Evolutionary conservation across 169 alveolate genomes (phyloP).

Genomic region (Eimeria maxima): DNA sequence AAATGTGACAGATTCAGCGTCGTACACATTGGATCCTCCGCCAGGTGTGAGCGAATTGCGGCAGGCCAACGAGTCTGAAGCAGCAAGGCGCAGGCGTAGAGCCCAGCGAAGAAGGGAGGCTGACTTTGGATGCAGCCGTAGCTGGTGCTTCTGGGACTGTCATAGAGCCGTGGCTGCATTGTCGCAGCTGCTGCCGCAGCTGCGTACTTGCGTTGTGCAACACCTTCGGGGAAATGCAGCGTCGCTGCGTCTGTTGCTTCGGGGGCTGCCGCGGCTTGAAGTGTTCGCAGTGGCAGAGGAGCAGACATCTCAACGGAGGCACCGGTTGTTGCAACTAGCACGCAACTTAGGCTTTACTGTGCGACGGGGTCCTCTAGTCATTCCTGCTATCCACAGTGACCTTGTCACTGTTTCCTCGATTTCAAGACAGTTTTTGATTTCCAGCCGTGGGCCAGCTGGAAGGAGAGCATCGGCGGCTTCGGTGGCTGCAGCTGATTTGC

Average conservation of each 20-base stretch:
- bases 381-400: slow-evolving; percentile 70
- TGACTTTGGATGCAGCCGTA: slow-evolving; percentile 72
- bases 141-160: slow-evolving; percentile 71
- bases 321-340: slow-evolving; percentile 56
- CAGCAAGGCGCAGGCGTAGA: slow-evolving; percentile 54
- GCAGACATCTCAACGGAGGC: slow-evolving; percentile 53
- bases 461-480: slow-evolving; percentile 43
- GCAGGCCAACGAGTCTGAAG: slow-evolving; percentile 41
- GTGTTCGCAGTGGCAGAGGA: slow-evolving; percentile 67
- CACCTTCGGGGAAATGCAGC: slow-evolving; percentile 71
- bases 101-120: slow-evolving; percentile 62
- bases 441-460: slow-evolving; percentile 62
- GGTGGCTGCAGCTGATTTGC: slow-evolving; percentile 66
- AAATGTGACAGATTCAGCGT: slow-evolving; percentile 6
- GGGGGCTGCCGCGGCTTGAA: slow-evolving; percentile 73
- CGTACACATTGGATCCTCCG: neutral
- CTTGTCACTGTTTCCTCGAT: slow-evolving; percentile 45
- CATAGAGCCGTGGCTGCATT: slow-evolving; percentile 80
- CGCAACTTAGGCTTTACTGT: slow-evolving; percentile 61
- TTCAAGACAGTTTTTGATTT: slow-evolving; percentile 58
- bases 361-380: slow-evolving; percentile 69
- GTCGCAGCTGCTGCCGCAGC: slow-evolving; percentile 77
- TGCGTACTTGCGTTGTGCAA: slow-evolving; percentile 78
- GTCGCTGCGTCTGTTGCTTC: slow-evolving; percentile 68
- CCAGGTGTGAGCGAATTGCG: neutral